Evolutionary conservation across 2,329 filamentous ascomycete species (phyloP).

Genomic region (Amphichorda felina): DNA sequence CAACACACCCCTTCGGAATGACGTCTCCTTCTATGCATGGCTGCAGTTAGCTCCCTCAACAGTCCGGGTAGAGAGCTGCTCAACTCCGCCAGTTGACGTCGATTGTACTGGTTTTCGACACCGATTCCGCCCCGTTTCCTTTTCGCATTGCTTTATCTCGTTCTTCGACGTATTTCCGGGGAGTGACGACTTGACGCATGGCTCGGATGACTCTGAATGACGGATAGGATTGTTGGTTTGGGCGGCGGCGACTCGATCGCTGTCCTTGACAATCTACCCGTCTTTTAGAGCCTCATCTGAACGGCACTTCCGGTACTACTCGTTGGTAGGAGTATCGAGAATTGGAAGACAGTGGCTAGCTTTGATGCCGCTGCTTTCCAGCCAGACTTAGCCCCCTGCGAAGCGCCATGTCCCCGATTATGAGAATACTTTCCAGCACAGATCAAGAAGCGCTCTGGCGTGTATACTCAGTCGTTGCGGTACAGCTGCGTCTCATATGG

Average conservation of each 20-base stretch:
- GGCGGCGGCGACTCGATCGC: not conserved
- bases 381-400: not conserved
- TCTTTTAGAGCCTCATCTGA: slow-evolving; percentile 14
- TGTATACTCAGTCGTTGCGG: slow-evolving; percentile 19
- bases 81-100: not conserved
- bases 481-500: slow-evolving; percentile 18
- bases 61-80: not conserved
- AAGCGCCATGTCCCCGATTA: not conserved
- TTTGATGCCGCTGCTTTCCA: not conserved
- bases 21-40: slow-evolving; percentile 2
- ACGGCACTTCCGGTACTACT: slow-evolving; percentile 27
- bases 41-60: not conserved
- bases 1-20: not conserved
- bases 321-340: not conserved
- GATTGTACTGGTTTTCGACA: slow-evolving; percentile 1
- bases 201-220: slow-evolving; percentile 21
- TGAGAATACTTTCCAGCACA: not conserved
- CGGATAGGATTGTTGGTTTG: slow-evolving; percentile 1
- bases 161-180: slow-evolving; percentile 26
- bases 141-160: slow-evolving; percentile 27
- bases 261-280: not conserved
- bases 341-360: not conserved
- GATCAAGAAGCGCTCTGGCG: not conserved
- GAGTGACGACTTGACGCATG: slow-evolving; percentile 19
- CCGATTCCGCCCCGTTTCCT: slow-evolving; percentile 6